phyloP scores from a whole-genome alignment of 768 basidiomycete genomes.

The Tephrocybe sp. region DNA sequence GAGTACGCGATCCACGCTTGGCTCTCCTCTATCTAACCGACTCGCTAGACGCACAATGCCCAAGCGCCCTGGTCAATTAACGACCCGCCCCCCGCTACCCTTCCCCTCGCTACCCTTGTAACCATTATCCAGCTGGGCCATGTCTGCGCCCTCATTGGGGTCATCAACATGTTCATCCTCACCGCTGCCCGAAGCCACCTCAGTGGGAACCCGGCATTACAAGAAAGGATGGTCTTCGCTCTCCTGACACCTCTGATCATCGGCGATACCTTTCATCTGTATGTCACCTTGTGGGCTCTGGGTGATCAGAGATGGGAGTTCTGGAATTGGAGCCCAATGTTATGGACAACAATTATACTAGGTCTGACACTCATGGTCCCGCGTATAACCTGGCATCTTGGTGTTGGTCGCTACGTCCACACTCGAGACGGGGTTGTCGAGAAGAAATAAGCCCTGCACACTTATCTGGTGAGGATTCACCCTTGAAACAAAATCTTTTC shows the following conservation, averaged over 20 bases:
- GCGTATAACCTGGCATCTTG: constrained; percentile 72
- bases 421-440: constrained; percentile 48
- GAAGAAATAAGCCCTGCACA: constrained; percentile 13
- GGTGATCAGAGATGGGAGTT: constrained; percentile 70
- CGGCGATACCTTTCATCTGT: constrained; percentile 68
- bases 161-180: constrained; percentile 69
- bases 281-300: constrained; percentile 71
- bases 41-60: constrained; percentile 60
- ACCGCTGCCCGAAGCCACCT: constrained; percentile 62
- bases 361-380: constrained; percentile 70
- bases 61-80: constrained; percentile 73
- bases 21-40: background rate
- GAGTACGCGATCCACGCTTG: constrained; percentile 24
- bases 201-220: constrained; percentile 54
- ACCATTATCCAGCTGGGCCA: constrained; percentile 77
- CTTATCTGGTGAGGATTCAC: constrained; percentile 5
- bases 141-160: constrained; percentile 72
- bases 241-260: constrained; percentile 68
- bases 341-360: constrained; percentile 64
- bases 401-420: constrained; percentile 73
- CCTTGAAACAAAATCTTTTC: too few species aligned
- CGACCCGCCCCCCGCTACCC: constrained; percentile 43
- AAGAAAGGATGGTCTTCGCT: constrained; percentile 69
- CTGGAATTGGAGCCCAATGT: constrained; percentile 62
- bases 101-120: constrained; percentile 65